Evolutionary conservation across 108 stramenopile species (phyloP), one percentile per base, ranked within the genome.

Genomic region (Parmales sp.): DNA sequence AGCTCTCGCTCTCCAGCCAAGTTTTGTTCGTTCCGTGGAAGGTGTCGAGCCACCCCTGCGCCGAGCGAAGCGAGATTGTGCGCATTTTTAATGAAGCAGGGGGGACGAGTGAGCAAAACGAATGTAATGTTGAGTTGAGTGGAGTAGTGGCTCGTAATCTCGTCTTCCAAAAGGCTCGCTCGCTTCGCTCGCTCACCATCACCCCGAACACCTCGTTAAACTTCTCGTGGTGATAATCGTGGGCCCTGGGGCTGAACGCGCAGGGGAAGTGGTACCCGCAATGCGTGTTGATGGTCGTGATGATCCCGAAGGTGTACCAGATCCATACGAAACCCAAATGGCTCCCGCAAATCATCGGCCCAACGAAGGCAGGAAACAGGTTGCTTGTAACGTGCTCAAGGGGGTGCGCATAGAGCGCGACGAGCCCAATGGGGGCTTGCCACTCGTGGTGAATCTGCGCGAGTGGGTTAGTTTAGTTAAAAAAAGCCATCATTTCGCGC

Each of bases 381-480:
- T 72, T 72, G 37, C 38, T 18, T 1, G 64, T 39, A 19, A 65
- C 20, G 44, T 72, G 65, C 66, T 72, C 71, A 36, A 72, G 19
- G 16, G 71, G 71, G 63, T 72, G 51, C 25, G 71, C 71, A 29
- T 72, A 72, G 46, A 72, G 20, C 26, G 65, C 65, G 28, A 46
- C 66, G 49, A 72, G 37, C 20, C 65, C 63, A 7, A 72, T 36
- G 36, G 71, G 71, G 22, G 63, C 36, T 20, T 41, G 46, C 41
- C 34, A 72, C 37, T 72, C 36, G 51, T 72, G 71, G 63, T 72
- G 71, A n/a, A n/a, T n/a, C n/a, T n/a, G n/a, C n/a, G n/a, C n/a
- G n/a, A n/a, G n/a, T n/a, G n/a, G n/a, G n/a, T n/a, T n/a, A n/a
- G n/a, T n/a, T n/a, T n/a, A n/a, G n/a, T n/a, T n/a, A n/a, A n/a